Evolutionary conservation across 768 basidiomycete genomes (phyloP).

Genomic region (Leucosporidium scottii): DNA sequence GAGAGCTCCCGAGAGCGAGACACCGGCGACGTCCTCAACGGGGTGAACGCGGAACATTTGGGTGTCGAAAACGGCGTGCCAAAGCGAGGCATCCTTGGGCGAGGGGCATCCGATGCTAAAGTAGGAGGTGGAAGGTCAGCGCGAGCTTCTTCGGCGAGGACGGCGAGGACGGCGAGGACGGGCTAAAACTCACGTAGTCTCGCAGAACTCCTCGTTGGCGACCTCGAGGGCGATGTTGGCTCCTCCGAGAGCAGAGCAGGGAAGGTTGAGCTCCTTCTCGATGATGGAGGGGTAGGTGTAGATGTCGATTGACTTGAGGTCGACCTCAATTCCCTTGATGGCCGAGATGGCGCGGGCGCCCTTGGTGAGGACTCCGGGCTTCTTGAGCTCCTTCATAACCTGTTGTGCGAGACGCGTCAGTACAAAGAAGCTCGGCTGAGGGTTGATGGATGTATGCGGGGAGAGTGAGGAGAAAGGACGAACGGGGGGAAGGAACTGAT

Average conservation of each 20-base stretch:
- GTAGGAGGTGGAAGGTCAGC: not conserved
- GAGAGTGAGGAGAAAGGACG: not conserved
- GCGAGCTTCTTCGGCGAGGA: not conserved
- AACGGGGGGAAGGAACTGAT: constrained; percentile 40
- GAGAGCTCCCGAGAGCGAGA: constrained; percentile 46
- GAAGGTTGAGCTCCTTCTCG: constrained; percentile 42
- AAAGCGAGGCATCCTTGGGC: constrained; percentile 27
- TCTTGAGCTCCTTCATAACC: constrained; percentile 41
- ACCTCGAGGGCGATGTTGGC: constrained; percentile 47
- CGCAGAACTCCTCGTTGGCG: constrained; percentile 45
- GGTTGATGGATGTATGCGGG: not conserved
- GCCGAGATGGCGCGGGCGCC: constrained; percentile 45
- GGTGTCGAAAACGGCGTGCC: constrained; percentile 43
- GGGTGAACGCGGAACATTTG: constrained; percentile 45
- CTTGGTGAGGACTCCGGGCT: constrained; percentile 41
- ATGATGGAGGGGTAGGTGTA: constrained; percentile 47
- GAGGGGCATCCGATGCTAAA: constrained; percentile 29
- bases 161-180: constrained; percentile 37
- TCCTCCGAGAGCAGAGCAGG: constrained; percentile 45
- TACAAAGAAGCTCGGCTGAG: not conserved
- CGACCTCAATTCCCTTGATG: constrained; percentile 47
- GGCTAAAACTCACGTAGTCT: constrained; percentile 41
- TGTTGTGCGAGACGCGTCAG: constrained; percentile 38
- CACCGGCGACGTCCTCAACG: constrained; percentile 46
- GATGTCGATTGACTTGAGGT: constrained; percentile 43